phyloP scores from a whole-genome alignment of 1,284 basidiomycete species.

The Wallemia mellicola region DNA sequence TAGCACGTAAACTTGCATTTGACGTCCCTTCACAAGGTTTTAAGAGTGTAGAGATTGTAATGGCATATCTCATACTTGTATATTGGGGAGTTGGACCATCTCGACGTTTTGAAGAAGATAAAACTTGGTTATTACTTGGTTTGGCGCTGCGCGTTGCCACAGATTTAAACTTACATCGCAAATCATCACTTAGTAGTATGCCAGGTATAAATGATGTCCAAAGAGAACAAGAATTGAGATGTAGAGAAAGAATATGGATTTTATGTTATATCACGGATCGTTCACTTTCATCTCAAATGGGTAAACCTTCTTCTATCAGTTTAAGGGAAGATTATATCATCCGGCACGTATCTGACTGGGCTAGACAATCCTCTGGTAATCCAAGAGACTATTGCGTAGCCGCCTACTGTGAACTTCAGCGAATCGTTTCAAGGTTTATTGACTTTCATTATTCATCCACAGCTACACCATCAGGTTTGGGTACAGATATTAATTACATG shows the following conservation, averaged over 20 bases:
- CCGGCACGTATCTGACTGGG: constrained; percentile 46
- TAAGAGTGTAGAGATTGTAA: constrained; percentile 85
- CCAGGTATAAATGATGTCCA: constrained; percentile 33
- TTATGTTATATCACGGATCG: constrained; percentile 68
- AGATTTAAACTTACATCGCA: constrained; percentile 79
- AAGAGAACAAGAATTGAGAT: constrained; percentile 39
- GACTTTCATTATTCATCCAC: constrained; percentile 70
- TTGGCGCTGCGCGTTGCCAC: constrained; percentile 71
- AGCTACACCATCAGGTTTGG: constrained; percentile 50
- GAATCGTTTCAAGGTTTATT: constrained; percentile 55
- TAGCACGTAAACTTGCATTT: constrained; percentile 75
- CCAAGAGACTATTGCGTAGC: constrained; percentile 32
- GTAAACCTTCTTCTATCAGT: constrained; percentile 53
- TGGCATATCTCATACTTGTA: constrained; percentile 53
- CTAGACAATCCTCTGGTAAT: constrained; percentile 27
- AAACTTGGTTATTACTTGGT: constrained; percentile 68
- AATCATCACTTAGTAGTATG: constrained; percentile 34
- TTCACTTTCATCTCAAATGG: constrained; percentile 73
- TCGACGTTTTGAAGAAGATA: constrained; percentile 81
- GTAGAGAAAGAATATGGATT: constrained; percentile 68
- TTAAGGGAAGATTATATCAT: constrained; percentile 36
- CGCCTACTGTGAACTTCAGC: constrained; percentile 48
- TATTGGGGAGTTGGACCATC: constrained; percentile 72
- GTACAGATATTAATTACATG: constrained; percentile 61
- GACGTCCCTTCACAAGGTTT: constrained; percentile 47